Percentiles rank a stretch among this genome's conserved stretches.
phyloP scores from a whole-genome alignment of 2,329 filamentous ascomycete species.

The Trichoderma koningiopsis region DNA sequence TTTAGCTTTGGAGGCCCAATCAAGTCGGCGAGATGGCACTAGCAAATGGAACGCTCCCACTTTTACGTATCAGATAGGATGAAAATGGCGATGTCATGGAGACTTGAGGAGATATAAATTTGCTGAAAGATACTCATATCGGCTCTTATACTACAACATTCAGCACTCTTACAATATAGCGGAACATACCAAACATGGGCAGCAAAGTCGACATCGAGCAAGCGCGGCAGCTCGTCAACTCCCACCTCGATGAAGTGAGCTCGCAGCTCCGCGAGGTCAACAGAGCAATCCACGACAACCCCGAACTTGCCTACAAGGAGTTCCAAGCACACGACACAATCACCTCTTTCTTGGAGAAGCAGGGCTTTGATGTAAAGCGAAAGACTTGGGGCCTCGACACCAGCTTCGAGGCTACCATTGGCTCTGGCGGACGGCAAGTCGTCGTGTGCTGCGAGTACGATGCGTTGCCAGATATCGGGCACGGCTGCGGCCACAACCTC shows the following conservation, averaged over 20 bases:
- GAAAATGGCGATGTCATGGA: neutral
- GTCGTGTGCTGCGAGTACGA: constrained; percentile 52
- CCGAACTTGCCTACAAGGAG: constrained; percentile 56
- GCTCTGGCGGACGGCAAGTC: constrained; percentile 45
- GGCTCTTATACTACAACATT: neutral
- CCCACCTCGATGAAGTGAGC: constrained; percentile 29
- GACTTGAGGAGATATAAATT: neutral
- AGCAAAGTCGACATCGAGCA: constrained; percentile 26
- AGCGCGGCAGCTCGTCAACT: constrained; percentile 30
- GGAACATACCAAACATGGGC: neutral
- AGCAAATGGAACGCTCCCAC: constrained; percentile 8
- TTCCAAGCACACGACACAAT: constrained; percentile 54
- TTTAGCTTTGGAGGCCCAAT: neutral
- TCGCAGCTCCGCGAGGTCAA: constrained; percentile 29
- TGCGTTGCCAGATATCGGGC: constrained; percentile 49
- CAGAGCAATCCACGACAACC: constrained; percentile 44
- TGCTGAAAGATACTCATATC: neutral
- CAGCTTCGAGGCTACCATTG: constrained; percentile 51
- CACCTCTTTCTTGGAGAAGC: constrained; percentile 45
- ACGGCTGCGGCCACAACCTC: constrained; percentile 51
- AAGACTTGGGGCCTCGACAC: constrained; percentile 56
- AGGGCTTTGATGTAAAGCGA: constrained; percentile 50
- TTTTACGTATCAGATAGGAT: neutral
- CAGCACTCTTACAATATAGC: neutral
- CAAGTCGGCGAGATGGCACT: neutral